Percentiles rank a stretch among this genome's conserved stretches.
phyloP scores from a whole-genome alignment of 176 grass and related monocot genomes.

The Puya raimondii region DNA sequence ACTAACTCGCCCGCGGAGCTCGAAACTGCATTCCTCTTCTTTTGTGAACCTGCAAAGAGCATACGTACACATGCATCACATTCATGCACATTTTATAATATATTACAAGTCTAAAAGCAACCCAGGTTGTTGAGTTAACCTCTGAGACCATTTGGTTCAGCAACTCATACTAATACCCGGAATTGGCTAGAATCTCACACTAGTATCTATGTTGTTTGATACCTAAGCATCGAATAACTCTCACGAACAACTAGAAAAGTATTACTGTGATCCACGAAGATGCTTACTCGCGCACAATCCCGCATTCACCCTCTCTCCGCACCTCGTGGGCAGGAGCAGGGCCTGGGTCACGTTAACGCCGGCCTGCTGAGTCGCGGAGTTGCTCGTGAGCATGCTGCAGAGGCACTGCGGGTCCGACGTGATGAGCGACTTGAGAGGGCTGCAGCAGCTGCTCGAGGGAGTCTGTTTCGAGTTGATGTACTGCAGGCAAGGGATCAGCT shows the following conservation, averaged over 20 bases:
- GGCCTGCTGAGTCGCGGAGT: constrained; percentile 6
- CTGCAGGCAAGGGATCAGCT: constrained; percentile 23
- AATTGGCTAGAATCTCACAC: no score
- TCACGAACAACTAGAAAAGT: neutral
- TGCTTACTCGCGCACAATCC: constrained; percentile 16
- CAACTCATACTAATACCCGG: no score
- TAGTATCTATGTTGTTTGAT: constrained; percentile 1
- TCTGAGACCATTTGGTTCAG: no score
- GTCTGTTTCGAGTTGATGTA: constrained; percentile 19
- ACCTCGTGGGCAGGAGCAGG: constrained; percentile 11
- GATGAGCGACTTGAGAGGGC: constrained; percentile 21
- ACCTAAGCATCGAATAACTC: neutral
- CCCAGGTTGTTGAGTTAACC: no score
- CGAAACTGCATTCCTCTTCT: constrained; percentile 15
- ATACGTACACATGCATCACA: neutral
- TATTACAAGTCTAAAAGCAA: no score
- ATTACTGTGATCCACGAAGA: neutral
- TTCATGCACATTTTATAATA: no score
- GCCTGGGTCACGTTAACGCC: constrained; percentile 16
- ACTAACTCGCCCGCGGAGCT: constrained; percentile 14
- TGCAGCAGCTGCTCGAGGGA: constrained; percentile 27
- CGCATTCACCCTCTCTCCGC: constrained; percentile 21
- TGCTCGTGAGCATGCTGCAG: constrained; percentile 21
- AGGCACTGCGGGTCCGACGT: constrained; percentile 12
- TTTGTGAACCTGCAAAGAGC: constrained; percentile 11